Conservation (phyloP, 768 basidiomycete species). For the Kwoniella sp. region DNA sequence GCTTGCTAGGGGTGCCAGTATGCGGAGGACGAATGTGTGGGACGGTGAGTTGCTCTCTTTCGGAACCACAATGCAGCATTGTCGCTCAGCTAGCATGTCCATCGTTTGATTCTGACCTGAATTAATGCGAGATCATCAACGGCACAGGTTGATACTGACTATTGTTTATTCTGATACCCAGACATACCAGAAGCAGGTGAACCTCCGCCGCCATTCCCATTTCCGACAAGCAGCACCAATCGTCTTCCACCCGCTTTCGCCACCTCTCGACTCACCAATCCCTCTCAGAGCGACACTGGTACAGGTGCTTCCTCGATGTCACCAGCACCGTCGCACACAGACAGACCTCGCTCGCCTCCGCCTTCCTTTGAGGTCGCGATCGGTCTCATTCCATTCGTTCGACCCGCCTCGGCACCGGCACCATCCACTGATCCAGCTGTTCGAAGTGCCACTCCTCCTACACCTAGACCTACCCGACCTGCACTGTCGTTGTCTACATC, state of each 20-base stretch:
- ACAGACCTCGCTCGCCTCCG: conserved; percentile 37
- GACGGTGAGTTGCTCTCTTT: conserved; percentile 36
- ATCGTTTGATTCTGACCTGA: too few species aligned
- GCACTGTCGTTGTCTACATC: conserved; percentile 8
- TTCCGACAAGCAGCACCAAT: conserved; percentile 38
- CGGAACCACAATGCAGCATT: too few species aligned
- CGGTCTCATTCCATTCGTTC: conserved; percentile 18
- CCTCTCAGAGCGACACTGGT: neutral
- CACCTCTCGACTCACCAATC: neutral
- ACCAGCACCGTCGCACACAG: neutral
- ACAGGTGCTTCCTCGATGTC: too few species aligned
- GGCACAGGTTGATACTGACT: neutral
- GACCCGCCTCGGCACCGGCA: neutral
- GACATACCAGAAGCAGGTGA: conserved; percentile 47
- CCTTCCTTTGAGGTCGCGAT: conserved; percentile 45
- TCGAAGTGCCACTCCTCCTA: neutral
- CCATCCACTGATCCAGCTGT: neutral
- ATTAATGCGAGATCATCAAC: too few species aligned
- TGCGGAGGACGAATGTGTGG: conserved; percentile 51
- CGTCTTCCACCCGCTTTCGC: conserved; percentile 38
- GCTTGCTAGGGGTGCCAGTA: conserved; percentile 51
- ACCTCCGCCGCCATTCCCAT: conserved; percentile 49
- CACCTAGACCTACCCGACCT: conserved; percentile 1
- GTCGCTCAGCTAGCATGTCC: too few species aligned
- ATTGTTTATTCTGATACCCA: conserved; percentile 1